These are phyloP conservation scores for Helianthus tuberosus DNA, from an alignment of 129 eudicot species.

Conservation along the genomic window DNA sequence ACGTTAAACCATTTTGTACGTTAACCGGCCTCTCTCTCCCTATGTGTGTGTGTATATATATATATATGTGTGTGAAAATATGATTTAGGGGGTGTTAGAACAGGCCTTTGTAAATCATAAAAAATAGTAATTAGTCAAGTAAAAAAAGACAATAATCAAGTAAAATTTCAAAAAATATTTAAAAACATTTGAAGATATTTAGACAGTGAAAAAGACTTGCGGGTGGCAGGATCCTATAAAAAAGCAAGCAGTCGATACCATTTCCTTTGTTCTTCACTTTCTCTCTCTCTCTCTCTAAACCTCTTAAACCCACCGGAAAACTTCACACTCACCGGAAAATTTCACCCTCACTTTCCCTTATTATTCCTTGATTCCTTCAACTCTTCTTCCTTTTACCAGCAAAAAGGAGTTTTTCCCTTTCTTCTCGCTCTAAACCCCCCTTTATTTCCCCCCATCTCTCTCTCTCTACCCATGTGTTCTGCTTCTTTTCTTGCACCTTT, in stretches of 20 bases:
- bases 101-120: too few relatives aligned
- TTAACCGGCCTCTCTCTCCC: too few relatives aligned
- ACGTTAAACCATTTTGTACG: too few relatives aligned
- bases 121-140: neutral
- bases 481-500: slow-evolving; percentile 37
- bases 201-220: neutral
- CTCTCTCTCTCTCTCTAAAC: slow-evolving; percentile 13
- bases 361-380: too few relatives aligned
- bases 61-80: too few relatives aligned
- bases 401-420: slow-evolving; percentile 32
- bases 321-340: neutral
- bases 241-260: slow-evolving; percentile 39
- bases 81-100: too few relatives aligned
- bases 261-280: slow-evolving; percentile 30
- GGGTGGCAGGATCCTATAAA: slow-evolving; percentile 65
- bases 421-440: neutral
- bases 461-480: slow-evolving; percentile 20
- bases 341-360: too few relatives aligned
- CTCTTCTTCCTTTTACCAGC: slow-evolving; percentile 29
- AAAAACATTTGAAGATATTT: slow-evolving; percentile 9
- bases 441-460: neutral
- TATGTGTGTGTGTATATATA: too few relatives aligned
- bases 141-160: neutral
- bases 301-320: slow-evolving; percentile 30
- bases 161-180: neutral